Conservation (phyloP, 768 basidiomycete genomes). For the Tubosaeta sp. region DNA sequence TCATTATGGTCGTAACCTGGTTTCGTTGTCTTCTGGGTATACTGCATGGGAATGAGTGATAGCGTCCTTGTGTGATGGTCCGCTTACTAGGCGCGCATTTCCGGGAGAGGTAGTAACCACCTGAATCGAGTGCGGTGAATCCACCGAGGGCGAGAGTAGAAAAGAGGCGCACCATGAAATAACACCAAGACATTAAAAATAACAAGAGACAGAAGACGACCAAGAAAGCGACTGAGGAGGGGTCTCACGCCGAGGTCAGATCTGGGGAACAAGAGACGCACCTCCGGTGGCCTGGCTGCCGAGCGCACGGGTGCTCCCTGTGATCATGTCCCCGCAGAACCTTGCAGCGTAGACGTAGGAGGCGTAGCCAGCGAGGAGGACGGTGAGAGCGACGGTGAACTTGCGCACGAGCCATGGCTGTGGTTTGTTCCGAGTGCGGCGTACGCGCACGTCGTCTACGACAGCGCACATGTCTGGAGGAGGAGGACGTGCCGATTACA, state of each 20-base stretch:
- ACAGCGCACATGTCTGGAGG: slow-evolving; percentile 41
- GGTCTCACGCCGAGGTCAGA: slow-evolving; percentile 4
- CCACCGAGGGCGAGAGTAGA: neutral
- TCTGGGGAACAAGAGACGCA: slow-evolving; percentile 40
- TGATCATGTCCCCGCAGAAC: slow-evolving; percentile 70
- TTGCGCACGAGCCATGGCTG: slow-evolving; percentile 78
- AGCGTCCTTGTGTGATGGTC: slow-evolving; percentile 19
- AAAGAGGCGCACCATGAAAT: slow-evolving; percentile 53
- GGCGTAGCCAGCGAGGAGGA: slow-evolving; percentile 62
- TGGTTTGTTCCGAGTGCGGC: slow-evolving; percentile 40
- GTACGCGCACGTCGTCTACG: slow-evolving; percentile 45
- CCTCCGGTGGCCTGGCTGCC: slow-evolving; percentile 56
- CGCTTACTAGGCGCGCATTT: slow-evolving; percentile 58
- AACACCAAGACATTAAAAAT: slow-evolving; percentile 76
- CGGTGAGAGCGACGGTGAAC: slow-evolving; percentile 54
- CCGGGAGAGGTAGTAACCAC: slow-evolving; percentile 66
- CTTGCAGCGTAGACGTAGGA: slow-evolving; percentile 76
- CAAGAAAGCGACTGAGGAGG: slow-evolving; percentile 56
- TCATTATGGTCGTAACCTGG: slow-evolving; percentile 21
- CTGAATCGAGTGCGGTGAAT: slow-evolving; percentile 31
- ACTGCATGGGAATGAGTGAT: slow-evolving; percentile 17
- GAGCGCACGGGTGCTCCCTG: slow-evolving; percentile 36
- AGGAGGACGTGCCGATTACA: slow-evolving; percentile 1
- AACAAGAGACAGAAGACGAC: slow-evolving; percentile 59
- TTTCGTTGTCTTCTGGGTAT: slow-evolving; percentile 19